Evolutionary conservation across 2,329 filamentous ascomycete species (phyloP), one percentile per base, ranked within the genome.

Genomic region (Aureobasidium subglaciale): DNA sequence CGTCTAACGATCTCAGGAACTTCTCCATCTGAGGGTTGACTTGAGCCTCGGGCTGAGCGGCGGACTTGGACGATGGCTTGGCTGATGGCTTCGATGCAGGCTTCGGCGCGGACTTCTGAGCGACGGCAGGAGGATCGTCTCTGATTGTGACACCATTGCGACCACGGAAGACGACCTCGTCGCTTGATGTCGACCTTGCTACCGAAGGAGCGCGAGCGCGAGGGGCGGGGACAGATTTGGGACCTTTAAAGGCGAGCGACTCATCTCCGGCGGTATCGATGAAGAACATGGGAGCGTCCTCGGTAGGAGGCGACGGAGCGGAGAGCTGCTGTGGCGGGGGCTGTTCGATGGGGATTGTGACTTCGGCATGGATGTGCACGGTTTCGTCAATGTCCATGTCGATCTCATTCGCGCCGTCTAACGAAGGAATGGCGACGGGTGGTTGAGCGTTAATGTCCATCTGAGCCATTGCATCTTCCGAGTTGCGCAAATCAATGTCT

Each of bases 81-180:
- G 32, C 4, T 13, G 45, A 10, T n/a, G 52, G 18, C 32, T 56
- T 56, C 3, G 45, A 9, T 22, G 25, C 25, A 13, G 45, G 32
- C 45, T 56, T 50, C 18, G 45, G n/a, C 9, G 22, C 16, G 15
- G 32, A 18, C 50, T 54, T 54, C 11, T 25, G 38, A 6, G 22
- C 16, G 13, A 32, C 24, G 18, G 24, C 42, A 24, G 43, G 57
- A n/a, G 66, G 64, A 45, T 67, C 64, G 38, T 67, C 61, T 24
- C 64, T 56, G 9, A 65, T 55, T 15, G 55, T 62, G 8, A 64
- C 58, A 35, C 56, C 61, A 43, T 59, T 63, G 24, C 83, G 76
- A 35, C 83, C 83, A 57, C 75, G 78, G 65, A 88, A 89, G 43
- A 90, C 83, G 5, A 89, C 74, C 60, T 96, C 88, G 45, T 88